These are phyloP conservation scores for Crithidia fasciculata DNA, from an alignment of 208 protist species.

Conservation along the genomic window DNA sequence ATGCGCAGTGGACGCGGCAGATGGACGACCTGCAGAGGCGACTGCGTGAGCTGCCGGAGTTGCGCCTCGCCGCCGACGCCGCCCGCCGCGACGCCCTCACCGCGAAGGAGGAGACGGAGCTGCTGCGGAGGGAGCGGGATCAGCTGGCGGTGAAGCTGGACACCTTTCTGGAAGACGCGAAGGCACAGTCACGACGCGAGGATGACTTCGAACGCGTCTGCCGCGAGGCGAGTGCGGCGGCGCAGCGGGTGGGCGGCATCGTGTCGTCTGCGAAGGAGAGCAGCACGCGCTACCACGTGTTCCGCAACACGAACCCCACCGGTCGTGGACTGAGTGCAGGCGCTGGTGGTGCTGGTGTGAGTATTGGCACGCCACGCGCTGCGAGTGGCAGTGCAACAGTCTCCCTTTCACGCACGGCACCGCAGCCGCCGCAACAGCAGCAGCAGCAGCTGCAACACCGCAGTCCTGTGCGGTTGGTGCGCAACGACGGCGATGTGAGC, in stretches of 20 bases:
- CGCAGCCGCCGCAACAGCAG: background rate
- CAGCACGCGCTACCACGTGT: constrained; percentile 40
- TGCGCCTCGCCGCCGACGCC: constrained; percentile 67
- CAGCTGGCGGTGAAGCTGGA: constrained; percentile 70
- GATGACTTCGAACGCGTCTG: constrained; percentile 65
- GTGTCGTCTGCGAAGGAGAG: constrained; percentile 36
- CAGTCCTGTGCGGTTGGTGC: constrained; percentile 4
- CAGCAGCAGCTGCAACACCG: constrained; percentile 10
- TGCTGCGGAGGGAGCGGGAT: constrained; percentile 70
- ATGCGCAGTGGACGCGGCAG: constrained; percentile 45
- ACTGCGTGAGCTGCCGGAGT: constrained; percentile 62
- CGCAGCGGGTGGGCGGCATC: constrained; percentile 56
- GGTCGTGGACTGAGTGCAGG: constrained; percentile 9
- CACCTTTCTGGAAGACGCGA: constrained; percentile 66
- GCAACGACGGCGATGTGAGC: background rate
- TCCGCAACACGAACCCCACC: constrained; percentile 44
- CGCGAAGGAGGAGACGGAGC: constrained; percentile 64
- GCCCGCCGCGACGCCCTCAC: constrained; percentile 58
- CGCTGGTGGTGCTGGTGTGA: background rate
- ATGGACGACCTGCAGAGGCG: constrained; percentile 74
- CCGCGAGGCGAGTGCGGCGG: constrained; percentile 58
- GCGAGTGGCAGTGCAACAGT: background rate
- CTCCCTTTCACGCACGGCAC: background rate
- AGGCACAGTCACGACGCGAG: constrained; percentile 48
- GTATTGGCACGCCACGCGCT: background rate